Evolutionary conservation across 192 early-diverging fungal genomes (phyloP), one percentile per base, ranked within the genome.

Genomic region (Coemansia sp.): DNA sequence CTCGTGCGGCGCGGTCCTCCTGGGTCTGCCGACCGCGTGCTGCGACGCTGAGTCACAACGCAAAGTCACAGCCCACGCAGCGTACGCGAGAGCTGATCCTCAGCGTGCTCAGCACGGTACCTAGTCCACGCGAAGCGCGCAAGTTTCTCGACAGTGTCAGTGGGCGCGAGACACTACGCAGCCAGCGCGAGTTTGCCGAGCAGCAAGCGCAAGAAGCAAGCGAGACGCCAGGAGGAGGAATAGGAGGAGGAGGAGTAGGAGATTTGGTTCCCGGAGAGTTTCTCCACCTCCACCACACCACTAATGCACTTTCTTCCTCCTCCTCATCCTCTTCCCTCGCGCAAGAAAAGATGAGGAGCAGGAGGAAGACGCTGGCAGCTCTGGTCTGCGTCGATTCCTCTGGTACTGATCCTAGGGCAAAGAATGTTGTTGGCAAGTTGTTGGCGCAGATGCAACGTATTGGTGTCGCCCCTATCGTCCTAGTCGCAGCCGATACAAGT

Each of bases 391-490:
- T 38, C 9, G 56, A 58, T 6, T 10, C 56, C 1, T 38, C 37
- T 11, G 37, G 5, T 38, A 7, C 37, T 38, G 6, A 5, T 6
- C 1, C 2, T n/a, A 29, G 9, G 2, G 3, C n/a, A 7, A 7
- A 35, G 32, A 7, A 35, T 2, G 2, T 35, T 35, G 32, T 35
- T 6, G 14, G 4, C 4, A 83, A 77, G 67, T 68, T 77, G 31
- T 46, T 84, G 65, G 82, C 76, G 45, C 82, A 79, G 63, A 78
- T 84, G 59, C 82, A 84, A 61, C 66, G 76, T 14, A 64, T 84
- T 25, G 82, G 82, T 27, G 82, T 79, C 1, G 37, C 70, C 8
- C 82, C 82, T 14, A 59, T 84, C 1, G 82, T 84, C 6, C 36
- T 80, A 41, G 11, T 82, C 11, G 20, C 42, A 11, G n/a, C n/a